Evolutionary conservation across 371 early-diverging fungal species (phyloP).

Genomic region (Agmasoma carcini): DNA sequence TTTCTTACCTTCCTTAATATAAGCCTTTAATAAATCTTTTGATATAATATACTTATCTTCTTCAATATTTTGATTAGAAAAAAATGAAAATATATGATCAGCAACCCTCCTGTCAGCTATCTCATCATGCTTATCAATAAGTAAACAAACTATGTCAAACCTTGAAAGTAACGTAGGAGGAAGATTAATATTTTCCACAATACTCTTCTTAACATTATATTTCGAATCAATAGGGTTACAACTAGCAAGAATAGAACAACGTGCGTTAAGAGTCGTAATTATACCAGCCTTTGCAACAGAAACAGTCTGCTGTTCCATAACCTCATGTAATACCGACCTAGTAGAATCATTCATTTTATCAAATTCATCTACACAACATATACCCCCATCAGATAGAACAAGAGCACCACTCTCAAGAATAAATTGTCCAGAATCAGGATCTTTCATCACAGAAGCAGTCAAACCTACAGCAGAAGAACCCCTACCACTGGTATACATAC

Average conservation of each 20-base stretch:
- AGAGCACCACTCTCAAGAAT: constrained; percentile 59
- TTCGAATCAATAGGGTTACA: constrained; percentile 54
- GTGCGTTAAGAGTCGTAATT: constrained; percentile 54
- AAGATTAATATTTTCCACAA: constrained; percentile 54
- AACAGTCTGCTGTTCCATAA: constrained; percentile 55
- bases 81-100: constrained; percentile 48
- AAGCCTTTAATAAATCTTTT: constrained; percentile 47
- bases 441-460: constrained; percentile 89
- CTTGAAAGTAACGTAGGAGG: constrained; percentile 53
- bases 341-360: constrained; percentile 56
- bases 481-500: constrained; percentile 93
- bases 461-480: constrained; percentile 95
- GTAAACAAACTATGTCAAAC: constrained; percentile 53
- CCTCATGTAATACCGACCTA: constrained; percentile 54
- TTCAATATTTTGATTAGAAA: neutral
- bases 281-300: constrained; percentile 55
- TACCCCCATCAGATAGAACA: constrained; percentile 52
- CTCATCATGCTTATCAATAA: constrained; percentile 52
- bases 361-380: constrained; percentile 55
- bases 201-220: constrained; percentile 52
- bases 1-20: constrained; percentile 59
- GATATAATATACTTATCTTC: constrained; percentile 9
- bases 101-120: constrained; percentile 47
- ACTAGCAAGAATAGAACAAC: constrained; percentile 53
- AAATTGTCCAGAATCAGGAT: constrained; percentile 81